These are phyloP conservation scores for Pleodorina starrii DNA, from an alignment of 139 green algal species.

Conservation along the genomic window DNA sequence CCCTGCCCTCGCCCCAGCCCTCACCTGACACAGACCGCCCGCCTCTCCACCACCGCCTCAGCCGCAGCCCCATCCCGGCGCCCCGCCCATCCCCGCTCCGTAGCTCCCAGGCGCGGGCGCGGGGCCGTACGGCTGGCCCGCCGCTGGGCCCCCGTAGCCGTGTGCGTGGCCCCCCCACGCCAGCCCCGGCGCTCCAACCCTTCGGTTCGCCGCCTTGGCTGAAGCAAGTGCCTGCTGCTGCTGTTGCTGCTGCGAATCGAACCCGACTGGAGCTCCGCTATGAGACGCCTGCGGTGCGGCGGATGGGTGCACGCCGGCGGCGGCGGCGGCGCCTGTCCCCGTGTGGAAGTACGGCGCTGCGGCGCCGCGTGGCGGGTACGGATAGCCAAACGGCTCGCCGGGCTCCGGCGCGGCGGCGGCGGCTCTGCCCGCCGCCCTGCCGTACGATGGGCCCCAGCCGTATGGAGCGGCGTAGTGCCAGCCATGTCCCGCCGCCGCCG, in stretches of 20 bases:
- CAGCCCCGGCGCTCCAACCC: not conserved
- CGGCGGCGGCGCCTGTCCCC: not conserved
- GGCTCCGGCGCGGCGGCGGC: not conserved
- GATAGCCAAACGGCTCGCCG: constrained; percentile 11
- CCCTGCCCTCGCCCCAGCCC: too few relatives aligned
- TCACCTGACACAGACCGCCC: too few relatives aligned
- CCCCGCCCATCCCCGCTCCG: too few relatives aligned
- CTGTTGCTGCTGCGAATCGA: not conserved
- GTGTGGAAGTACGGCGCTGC: not conserved
- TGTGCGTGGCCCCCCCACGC: not conserved
- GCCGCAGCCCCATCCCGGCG: too few relatives aligned
- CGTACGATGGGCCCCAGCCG: constrained; percentile 20
- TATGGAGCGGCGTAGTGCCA: constrained; percentile 8
- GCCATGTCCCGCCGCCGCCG: not conserved
- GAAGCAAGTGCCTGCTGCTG: not conserved
- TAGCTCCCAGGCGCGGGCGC: not conserved
- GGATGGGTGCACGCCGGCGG: not conserved
- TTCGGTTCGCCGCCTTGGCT: not conserved
- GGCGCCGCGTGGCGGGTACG: not conserved
- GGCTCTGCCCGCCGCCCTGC: not conserved
- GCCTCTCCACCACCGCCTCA: too few relatives aligned
- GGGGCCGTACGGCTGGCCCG: not conserved
- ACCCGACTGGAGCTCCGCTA: not conserved
- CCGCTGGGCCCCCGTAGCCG: not conserved
- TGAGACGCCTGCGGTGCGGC: not conserved